These are phyloP conservation scores for Galerina sulciceps DNA, from an alignment of 768 basidiomycete species.

Conservation along the genomic window DNA sequence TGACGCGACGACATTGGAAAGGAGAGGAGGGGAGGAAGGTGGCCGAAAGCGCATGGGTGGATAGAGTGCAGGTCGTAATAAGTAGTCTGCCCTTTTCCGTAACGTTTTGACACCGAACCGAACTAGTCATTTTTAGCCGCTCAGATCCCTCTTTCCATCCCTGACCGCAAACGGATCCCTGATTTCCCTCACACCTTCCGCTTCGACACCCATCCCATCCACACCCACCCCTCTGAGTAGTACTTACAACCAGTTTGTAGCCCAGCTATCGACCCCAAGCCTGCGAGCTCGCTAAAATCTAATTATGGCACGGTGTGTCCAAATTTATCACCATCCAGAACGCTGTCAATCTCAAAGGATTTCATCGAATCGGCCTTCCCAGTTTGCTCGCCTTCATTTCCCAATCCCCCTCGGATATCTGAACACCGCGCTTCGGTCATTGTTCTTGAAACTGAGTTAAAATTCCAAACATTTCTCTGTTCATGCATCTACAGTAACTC, in stretches of 20 bases:
- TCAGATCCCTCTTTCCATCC: neutral
- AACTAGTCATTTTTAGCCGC: slow-evolving; percentile 7
- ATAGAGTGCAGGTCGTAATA: slow-evolving; percentile 8
- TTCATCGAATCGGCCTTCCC: neutral
- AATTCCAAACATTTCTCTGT: too few species aligned
- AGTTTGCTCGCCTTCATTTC: neutral
- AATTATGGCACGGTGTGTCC: neutral
- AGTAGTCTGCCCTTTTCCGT: slow-evolving; percentile 1
- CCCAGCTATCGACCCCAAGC: too few species aligned
- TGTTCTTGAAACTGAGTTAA: neutral
- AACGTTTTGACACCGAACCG: slow-evolving; percentile 13
- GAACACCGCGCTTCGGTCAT: neutral
- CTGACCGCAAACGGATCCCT: neutral
- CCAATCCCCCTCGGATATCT: slow-evolving; percentile 2
- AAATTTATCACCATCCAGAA: neutral
- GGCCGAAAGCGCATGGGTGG: slow-evolving; percentile 4
- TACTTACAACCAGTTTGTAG: too few species aligned
- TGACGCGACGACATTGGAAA: slow-evolving; percentile 13
- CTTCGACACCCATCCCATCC: neutral
- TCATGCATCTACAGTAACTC: too few species aligned
- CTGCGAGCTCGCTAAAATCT: neutral
- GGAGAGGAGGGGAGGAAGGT: slow-evolving; percentile 2
- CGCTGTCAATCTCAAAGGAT: too few species aligned
- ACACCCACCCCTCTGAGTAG: too few species aligned
- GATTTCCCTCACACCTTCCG: neutral